A percentile compares a stretch with the other conserved stretches of the same genome.
These are phyloP conservation scores for Calocybe cyanea DNA, from an alignment of 768 basidiomycete species.

Conservation along the genomic window DNA sequence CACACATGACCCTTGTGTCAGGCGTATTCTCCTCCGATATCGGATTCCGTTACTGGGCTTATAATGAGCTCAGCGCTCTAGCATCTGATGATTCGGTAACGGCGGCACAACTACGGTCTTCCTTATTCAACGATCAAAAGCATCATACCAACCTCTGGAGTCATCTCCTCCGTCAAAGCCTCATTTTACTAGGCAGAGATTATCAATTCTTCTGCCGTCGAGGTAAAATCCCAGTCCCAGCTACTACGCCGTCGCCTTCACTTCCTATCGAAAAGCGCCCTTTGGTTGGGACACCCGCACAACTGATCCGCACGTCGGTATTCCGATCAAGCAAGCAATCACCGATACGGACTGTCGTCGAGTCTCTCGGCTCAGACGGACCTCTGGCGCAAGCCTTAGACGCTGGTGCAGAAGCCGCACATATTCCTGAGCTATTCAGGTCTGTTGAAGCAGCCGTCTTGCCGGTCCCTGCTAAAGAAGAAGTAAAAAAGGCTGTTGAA, in stretches of 20 bases:
- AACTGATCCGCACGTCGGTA: constrained; percentile 39
- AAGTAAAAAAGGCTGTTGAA: constrained; percentile 19
- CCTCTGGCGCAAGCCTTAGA: constrained; percentile 49
- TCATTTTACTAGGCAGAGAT: constrained; percentile 62
- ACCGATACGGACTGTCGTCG: constrained; percentile 49
- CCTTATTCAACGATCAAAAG: constrained; percentile 68
- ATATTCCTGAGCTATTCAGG: constrained; percentile 42
- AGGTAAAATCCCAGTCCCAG: constrained; percentile 39
- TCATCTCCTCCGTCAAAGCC: constrained; percentile 50
- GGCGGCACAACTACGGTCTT: constrained; percentile 42
- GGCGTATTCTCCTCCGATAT: constrained; percentile 54
- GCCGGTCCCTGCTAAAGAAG: constrained; percentile 18
- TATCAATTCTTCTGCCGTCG: constrained; percentile 62
- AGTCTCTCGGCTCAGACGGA: constrained; percentile 59
- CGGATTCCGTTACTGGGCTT: constrained; percentile 62
- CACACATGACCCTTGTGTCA: constrained; percentile 55
- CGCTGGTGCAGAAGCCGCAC: constrained; percentile 36
- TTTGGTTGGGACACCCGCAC: constrained; percentile 34
- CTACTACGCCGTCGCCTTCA: constrained; percentile 13
- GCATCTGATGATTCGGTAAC: constrained; percentile 39
- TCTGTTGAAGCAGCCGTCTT: constrained; percentile 25
- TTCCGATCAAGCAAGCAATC: constrained; percentile 41
- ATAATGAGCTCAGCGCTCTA: constrained; percentile 54
- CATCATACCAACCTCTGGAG: constrained; percentile 63
- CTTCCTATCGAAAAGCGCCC: constrained; percentile 15